Conservation (phyloP, 345 rosid genomes). For the Gossypium ekmanianum region DNA sequence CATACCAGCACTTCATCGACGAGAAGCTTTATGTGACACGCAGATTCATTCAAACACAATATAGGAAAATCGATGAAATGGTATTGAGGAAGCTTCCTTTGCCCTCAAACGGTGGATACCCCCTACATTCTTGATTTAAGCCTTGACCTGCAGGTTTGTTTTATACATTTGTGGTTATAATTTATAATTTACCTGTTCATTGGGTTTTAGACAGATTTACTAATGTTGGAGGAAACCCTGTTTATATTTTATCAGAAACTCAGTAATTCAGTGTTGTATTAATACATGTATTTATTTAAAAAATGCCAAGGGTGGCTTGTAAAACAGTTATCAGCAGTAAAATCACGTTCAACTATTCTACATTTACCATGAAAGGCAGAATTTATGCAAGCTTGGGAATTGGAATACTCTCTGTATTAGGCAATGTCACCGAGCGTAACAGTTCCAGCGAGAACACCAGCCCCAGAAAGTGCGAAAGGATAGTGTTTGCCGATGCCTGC, state of each 20-base stretch:
- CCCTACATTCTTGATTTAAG: not conserved
- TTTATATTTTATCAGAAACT: slow-evolving; percentile 1
- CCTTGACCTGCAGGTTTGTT: not conserved
- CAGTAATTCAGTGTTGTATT: not conserved
- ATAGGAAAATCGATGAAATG: slow-evolving; percentile 48
- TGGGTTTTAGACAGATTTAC: not conserved
- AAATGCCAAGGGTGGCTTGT: not conserved
- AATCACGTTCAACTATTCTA: not conserved
- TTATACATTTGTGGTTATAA: not conserved
- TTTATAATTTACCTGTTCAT: not conserved
- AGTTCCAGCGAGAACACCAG: slow-evolving; percentile 87
- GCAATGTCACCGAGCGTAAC: slow-evolving; percentile 81
- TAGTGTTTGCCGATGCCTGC: slow-evolving; percentile 95
- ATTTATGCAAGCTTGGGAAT: slow-evolving; percentile 55
- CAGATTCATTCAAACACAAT: slow-evolving; percentile 48
- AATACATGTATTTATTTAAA: not conserved
- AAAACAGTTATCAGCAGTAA: not conserved
- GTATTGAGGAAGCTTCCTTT: slow-evolving; percentile 47
- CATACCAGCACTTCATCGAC: slow-evolving; percentile 63
- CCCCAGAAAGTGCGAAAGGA: slow-evolving; percentile 94
- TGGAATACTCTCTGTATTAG: slow-evolving; percentile 49
- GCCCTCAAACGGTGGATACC: slow-evolving; percentile 23
- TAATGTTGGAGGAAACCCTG: not conserved
- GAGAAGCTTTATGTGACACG: slow-evolving; percentile 48
- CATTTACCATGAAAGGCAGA: not conserved